These are phyloP conservation scores for Colletotrichum abscissum DNA, from an alignment of 2,329 filamentous ascomycete genomes.

Conservation along the genomic window DNA sequence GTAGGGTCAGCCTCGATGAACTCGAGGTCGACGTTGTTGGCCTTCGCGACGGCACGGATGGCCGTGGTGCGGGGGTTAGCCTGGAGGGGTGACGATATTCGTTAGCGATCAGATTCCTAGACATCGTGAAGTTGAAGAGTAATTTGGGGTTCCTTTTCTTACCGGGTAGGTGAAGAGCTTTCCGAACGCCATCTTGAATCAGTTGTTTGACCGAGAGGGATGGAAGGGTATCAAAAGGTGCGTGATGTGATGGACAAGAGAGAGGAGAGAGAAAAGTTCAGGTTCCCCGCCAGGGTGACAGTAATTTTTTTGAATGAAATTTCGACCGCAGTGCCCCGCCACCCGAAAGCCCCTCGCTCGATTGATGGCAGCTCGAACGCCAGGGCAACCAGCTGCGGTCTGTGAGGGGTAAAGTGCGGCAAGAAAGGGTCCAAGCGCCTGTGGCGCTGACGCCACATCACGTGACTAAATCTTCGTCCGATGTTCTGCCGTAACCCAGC, in stretches of 20 bases:
- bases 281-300: conserved; percentile 27
- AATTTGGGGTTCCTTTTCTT: conserved; percentile 45
- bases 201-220: conserved; percentile 40
- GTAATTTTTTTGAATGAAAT: conserved; percentile 37
- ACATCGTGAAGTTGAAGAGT: not conserved
- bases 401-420: conserved; percentile 17
- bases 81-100: conserved; percentile 58
- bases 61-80: conserved; percentile 89
- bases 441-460: not conserved
- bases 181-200: conserved; percentile 89
- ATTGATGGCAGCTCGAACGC: conserved; percentile 6
- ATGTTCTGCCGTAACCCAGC: conserved; percentile 18
- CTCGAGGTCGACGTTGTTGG: conserved; percentile 94
- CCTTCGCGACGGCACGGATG: conserved; percentile 95
- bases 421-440: not conserved
- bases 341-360: conserved; percentile 20
- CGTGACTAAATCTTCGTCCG: not conserved
- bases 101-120: conserved; percentile 44
- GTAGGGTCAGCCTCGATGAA: conserved; percentile 77
- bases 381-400: conserved; percentile 16
- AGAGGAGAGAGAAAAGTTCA: conserved; percentile 40
- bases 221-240: conserved; percentile 40
- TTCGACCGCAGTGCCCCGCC: conserved; percentile 32
- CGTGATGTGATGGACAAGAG: conserved; percentile 41
- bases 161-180: conserved; percentile 94